Base-by-base conservation (phyloP, 805 yeast species). In the Priceomyces castillae region DNA sequence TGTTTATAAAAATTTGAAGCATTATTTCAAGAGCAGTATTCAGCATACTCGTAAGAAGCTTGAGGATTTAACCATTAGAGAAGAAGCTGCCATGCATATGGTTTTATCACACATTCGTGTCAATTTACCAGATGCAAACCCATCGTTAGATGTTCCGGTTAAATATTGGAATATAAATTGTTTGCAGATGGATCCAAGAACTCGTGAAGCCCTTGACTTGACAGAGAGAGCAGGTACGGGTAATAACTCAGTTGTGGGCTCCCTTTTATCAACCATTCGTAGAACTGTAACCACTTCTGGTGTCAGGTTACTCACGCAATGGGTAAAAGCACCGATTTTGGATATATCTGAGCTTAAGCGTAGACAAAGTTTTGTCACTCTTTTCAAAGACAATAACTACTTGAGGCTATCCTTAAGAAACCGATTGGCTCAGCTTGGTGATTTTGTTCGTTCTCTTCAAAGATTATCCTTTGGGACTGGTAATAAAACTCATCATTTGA, bases 281-380 rank as follows among this genome's bases (percentile, higher is more conserved):
- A 67, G 84, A 41, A 92, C 98, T 0, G 79, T 77, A 2, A 89
- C 98, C 0, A 73, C 83, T 1, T 81, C 94, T 0, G 98, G 98
- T 0, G 69, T 95, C 0, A 68, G 98, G 34, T 56, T 86, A n/a
- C 64, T 94, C 10, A 77, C 83, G 6, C 81, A 82, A 41, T 89
- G 97, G 97, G 64, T 92, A 3, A 73, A 86, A 19, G 80, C 88
- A 1, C 99, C 99, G 0, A 74, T 87, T 0, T 73, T 84, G 7
- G 77, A 84, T 53, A 53, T 77, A 0, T 52, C 57, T 0, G 85
- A 79, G 47, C 80, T 94, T 11, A 60, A 59, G 14, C 53, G 59
- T 15, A 68, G 99, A 20, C 73, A 69, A 42, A 47, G 50, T 2
- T 69, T 62, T 44, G 76, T 71, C 2, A 40, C 49, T 10, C 42